Evolutionary conservation across 352 stramenopile genomes (phyloP).

Genomic region (Phytopythium chamaehyphon): DNA sequence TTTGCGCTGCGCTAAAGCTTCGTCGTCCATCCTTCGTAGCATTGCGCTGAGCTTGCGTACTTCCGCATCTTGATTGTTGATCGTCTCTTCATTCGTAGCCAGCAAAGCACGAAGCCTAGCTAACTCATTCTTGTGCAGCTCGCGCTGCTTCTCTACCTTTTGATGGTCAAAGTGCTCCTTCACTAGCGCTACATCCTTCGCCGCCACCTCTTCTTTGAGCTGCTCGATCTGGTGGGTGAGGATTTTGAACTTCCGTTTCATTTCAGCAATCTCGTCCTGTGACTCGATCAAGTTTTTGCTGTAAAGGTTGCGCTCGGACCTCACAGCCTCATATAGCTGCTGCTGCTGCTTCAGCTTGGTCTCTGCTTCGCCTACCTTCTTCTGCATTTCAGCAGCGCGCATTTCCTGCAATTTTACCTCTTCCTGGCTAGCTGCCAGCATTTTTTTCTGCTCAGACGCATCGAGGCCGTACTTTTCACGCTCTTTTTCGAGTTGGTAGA

Average conservation of each 20-base stretch:
- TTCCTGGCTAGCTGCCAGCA: constrained; percentile 83
- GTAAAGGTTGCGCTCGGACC: constrained; percentile 93
- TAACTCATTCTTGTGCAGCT: constrained; percentile 93
- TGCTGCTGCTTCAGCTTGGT: constrained; percentile 96
- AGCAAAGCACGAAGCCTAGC: constrained; percentile 85
- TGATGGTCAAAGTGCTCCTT: constrained; percentile 96
- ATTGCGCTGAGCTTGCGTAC: constrained; percentile 91
- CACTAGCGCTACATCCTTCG: constrained; percentile 94
- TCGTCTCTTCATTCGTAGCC: constrained; percentile 88
- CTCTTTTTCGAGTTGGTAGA: constrained; percentile 92
- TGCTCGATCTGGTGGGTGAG: constrained; percentile 95
- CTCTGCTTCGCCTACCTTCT: constrained; percentile 89
- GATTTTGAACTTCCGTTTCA: constrained; percentile 98
- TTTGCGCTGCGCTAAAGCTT: constrained; percentile 91
- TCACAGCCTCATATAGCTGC: constrained; percentile 94
- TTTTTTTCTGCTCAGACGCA: constrained; percentile 75
- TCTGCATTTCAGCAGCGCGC: constrained; percentile 79
- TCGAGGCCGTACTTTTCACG: constrained; percentile 90
- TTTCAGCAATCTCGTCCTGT: constrained; percentile 94
- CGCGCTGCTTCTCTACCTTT: constrained; percentile 93
- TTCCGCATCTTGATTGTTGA: constrained; percentile 94
- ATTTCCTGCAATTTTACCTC: constrained; percentile 80
- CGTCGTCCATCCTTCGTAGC: constrained; percentile 93
- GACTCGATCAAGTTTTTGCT: constrained; percentile 95
- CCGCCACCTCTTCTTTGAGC: constrained; percentile 94